A percentile compares a stretch with the other conserved stretches of the same genome.
Evolutionary conservation across 163 green algal species (phyloP).

Genomic region (Picocystis sp.): DNA sequence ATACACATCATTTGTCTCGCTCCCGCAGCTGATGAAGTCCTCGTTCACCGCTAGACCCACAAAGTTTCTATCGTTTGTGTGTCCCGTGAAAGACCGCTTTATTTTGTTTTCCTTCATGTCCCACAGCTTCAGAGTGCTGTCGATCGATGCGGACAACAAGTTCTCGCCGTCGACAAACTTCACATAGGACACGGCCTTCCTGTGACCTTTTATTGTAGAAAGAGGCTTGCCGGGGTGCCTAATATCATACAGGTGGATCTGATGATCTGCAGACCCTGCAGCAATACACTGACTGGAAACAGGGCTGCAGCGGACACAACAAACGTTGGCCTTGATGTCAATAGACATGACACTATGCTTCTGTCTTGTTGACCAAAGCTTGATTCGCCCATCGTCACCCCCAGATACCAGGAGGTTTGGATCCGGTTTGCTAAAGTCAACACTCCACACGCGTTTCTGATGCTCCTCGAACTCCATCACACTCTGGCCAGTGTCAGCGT

Average conservation of each 20-base stretch:
- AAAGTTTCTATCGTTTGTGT: slow-evolving; percentile 39
- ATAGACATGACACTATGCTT: slow-evolving; percentile 25
- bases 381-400: slow-evolving; percentile 40
- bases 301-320: slow-evolving; percentile 33
- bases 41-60: slow-evolving; percentile 20
- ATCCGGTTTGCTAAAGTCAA: slow-evolving; percentile 31
- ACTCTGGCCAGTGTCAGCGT: slow-evolving; percentile 20
- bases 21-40: slow-evolving; percentile 39
- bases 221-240: slow-evolving; percentile 11
- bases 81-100: slow-evolving; percentile 23
- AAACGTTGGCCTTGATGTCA: slow-evolving; percentile 42
- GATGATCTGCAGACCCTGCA: slow-evolving; percentile 38
- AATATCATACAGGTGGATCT: slow-evolving; percentile 37
- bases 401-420: slow-evolving; percentile 30
- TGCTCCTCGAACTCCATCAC: slow-evolving; percentile 45
- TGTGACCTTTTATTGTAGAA: slow-evolving; percentile 21
- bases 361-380: slow-evolving; percentile 31
- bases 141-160: slow-evolving; percentile 24
- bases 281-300: slow-evolving; percentile 24
- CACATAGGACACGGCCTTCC: slow-evolving; percentile 30
- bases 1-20: slow-evolving; percentile 33
- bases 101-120: slow-evolving; percentile 22
- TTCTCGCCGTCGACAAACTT: slow-evolving; percentile 21
- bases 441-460: slow-evolving; percentile 39
- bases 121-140: slow-evolving; percentile 27